phyloP scores from a whole-genome alignment of 2,329 filamentous ascomycete species.

The Fusarium robinianum region DNA sequence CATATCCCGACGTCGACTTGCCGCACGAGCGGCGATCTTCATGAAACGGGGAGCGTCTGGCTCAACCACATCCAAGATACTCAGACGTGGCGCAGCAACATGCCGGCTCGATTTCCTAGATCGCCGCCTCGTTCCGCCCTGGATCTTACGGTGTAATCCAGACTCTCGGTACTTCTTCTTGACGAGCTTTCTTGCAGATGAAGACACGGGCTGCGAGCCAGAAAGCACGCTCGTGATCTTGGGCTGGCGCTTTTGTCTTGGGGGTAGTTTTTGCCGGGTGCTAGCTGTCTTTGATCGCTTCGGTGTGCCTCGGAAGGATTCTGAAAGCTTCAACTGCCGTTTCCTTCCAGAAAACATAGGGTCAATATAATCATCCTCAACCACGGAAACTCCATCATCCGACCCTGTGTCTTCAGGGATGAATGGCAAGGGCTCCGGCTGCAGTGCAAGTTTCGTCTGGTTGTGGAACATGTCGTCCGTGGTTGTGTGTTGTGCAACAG shows the following conservation, averaged over 20 bases:
- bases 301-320: conserved; percentile 32
- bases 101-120: conserved; percentile 5
- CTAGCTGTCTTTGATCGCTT: conserved; percentile 34
- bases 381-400: conserved; percentile 43
- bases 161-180: conserved; percentile 27
- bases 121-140: conserved; percentile 10
- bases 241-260: conserved; percentile 35
- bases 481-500: conserved; percentile 19
- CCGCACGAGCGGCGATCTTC: conserved; percentile 64
- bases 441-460: conserved; percentile 35
- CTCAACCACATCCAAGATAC: conserved; percentile 65
- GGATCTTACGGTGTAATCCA: conserved; percentile 4
- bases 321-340: conserved; percentile 41
- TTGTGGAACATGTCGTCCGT: conserved; percentile 34
- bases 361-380: conserved; percentile 59
- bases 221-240: conserved; percentile 41
- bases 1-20: conserved; percentile 50
- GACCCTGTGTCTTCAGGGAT: conserved; percentile 16
- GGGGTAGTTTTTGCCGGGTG: conserved; percentile 25
- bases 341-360: conserved; percentile 53
- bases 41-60: conserved; percentile 60
- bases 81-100: conserved; percentile 51
- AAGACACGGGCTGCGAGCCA: conserved; percentile 9
- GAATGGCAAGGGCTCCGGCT: conserved; percentile 10
- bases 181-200: conserved; percentile 13